phyloP scores from a whole-genome alignment of 768 basidiomycete genomes.

The Leccinellum rugosiceps region DNA sequence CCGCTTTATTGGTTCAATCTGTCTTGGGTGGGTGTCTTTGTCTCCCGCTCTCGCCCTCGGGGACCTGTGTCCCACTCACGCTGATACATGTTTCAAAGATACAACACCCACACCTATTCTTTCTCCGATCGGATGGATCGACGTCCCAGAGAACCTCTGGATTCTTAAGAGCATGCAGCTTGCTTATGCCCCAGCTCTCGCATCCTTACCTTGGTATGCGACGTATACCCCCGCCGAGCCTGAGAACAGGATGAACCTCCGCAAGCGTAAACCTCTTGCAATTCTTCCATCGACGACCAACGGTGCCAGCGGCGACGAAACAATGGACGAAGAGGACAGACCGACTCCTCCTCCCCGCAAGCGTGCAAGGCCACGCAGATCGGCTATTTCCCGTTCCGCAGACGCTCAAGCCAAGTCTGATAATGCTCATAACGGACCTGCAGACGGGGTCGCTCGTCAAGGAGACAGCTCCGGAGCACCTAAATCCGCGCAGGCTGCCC shows the following conservation, averaged over 20 bases:
- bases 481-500: constrained; percentile 2
- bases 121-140: constrained; percentile 36
- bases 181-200: constrained; percentile 26
- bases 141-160: constrained; percentile 33
- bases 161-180: constrained; percentile 31
- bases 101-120: constrained; percentile 31
- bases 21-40: constrained; percentile 46
- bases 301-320: constrained; percentile 37
- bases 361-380: constrained; percentile 28
- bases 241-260: constrained; percentile 32
- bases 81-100: constrained; percentile 19
- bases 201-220: constrained; percentile 28
- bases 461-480: not conserved
- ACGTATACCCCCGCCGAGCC: constrained; percentile 30
- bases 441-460: constrained; percentile 4
- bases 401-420: constrained; percentile 4
- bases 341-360: constrained; percentile 30
- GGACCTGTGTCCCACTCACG: constrained; percentile 3
- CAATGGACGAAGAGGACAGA: constrained; percentile 29
- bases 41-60: not conserved
- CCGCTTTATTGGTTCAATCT: constrained; percentile 51
- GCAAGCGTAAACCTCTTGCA: constrained; percentile 30
- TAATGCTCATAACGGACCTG: constrained; percentile 1
- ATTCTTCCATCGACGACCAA: constrained; percentile 17
- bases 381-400: constrained; percentile 7